phyloP scores from a whole-genome alignment of 140 eudicot species.

The Erigeron philadelphicus region DNA sequence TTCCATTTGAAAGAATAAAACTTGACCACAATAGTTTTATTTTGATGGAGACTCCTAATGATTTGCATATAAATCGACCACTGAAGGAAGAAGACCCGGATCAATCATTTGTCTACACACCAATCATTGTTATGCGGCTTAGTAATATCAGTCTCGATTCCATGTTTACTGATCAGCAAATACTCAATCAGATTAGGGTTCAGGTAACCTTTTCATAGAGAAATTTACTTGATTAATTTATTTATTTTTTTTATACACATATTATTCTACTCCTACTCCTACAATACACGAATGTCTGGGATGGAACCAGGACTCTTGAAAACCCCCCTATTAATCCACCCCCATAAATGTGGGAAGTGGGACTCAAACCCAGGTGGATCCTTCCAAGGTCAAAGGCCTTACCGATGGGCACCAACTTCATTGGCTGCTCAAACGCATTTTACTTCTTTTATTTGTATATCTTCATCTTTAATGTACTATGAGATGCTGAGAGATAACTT shows the following conservation, averaged over 20 bases:
- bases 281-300: too few species aligned
- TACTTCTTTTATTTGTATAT: background rate
- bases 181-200: constrained; percentile 53
- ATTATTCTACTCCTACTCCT: too few species aligned
- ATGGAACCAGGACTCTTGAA: too few species aligned
- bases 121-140: constrained; percentile 57
- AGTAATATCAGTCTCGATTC: constrained; percentile 66
- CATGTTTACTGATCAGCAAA: constrained; percentile 51
- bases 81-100: constrained; percentile 47
- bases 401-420: too few species aligned
- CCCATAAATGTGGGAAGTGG: too few species aligned
- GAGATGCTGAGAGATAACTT: constrained; percentile 1
- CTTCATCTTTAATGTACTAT: constrained; percentile 1
- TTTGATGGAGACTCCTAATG: background rate
- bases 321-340: too few species aligned
- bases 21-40: background rate
- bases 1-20: background rate
- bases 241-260: too few species aligned
- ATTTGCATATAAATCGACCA: constrained; percentile 24
- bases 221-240: background rate
- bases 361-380: too few species aligned
- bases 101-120: constrained; percentile 44
- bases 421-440: background rate
- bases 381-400: too few species aligned
- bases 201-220: constrained; percentile 42